Evolutionary conservation across 805 yeast genomes (phyloP), one percentile per base, ranked within the genome.

Genomic region (Zygotorulaspora florentina): DNA sequence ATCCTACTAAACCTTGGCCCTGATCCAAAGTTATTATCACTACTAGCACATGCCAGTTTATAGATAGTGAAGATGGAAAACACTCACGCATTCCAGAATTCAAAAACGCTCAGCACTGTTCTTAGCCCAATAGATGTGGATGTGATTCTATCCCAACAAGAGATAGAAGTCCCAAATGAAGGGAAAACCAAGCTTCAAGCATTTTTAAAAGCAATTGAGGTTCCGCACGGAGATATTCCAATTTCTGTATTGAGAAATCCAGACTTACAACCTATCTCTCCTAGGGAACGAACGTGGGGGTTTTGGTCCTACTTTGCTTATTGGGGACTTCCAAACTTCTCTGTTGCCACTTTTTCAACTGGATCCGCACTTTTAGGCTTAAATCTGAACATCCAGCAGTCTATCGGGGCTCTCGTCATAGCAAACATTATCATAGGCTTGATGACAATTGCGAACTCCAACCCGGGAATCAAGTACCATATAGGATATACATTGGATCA

Each of bases 201-300:
- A 38, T 17, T 47, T 44, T 43, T 52, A 47, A 41, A 38, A 18
- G 52, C 45, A 42, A 43, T 64, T 38, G 56, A 62, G 39, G 60
- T 58, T 13, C 63, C 69, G 18, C 54, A 57, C 33, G 63, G 59
- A 38, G 59, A 48, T 16, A 54, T 56, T 16, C 57, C 56, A 8
- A 54, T 64, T 10, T 66, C 66, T 27, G 45, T 54, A n/a, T 46
- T 65, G 43, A 64, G 72, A 17, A 70, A 69, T 46, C 58, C 62
- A 37, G 75, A 71, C 51, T 47, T 69, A 36, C 69, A 68, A 31
- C 73, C 74, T 9, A 66, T 70, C 9, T 65, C 68, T 8, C 57
- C 47, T 9, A 53, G 55, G 5, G 63, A 69, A 35, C 56, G 72
- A 48, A 67, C 72, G 0, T 70, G 72, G 72, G 64, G 56, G 27